Evolutionary conservation across 352 stramenopile genomes (phyloP), one percentile per base, ranked within the genome.

Genomic region (Phytopythium delawarense): DNA sequence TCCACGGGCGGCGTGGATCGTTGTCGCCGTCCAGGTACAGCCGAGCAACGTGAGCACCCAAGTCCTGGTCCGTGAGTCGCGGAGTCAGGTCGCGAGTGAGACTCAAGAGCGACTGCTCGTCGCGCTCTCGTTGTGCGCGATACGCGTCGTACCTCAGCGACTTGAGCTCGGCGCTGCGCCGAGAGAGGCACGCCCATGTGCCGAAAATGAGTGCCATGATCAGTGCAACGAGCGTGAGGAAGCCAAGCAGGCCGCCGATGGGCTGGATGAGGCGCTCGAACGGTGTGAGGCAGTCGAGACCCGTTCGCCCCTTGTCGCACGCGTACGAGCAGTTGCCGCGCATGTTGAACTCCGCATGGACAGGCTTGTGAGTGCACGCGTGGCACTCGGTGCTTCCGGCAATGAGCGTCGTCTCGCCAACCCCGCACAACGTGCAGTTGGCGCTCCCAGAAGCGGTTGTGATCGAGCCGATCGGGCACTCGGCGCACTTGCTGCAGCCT

Each of bases 201-300:
- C 75, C 78, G 62, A 92, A 88, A 20, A 92, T 71, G 21, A 78
- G 42, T 0, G 59, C 61, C 1, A 71, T 78, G n/a, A 87, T 64
- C 59, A 61, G 67, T 62, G 89, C 78, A 9, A 93, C 78, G 4
- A 95, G 58, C 53, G 92, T 62, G 15, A 88, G 74, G 64, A 95
- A 95, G 25, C 82, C 82, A 6, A 95, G 50, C 6, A 79, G 75
- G 5, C 87, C 87, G 49, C 84, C 87, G 49, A 95, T 91, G 28
- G 84, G 84, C 58, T 92, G 84, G 30, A 92, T 71, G 28, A 95
- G 78, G 2, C 80, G 76, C 63, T 95, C 87, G 55, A 95, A 95
- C 2, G 87, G 87, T 2, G 87, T 95, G 44, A 94, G 69, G 57
- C 87, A 95, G 59, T 92, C 79, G 0, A 92, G 66, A 7, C 84